Evolutionary conservation across 306 rosid genomes (phyloP), one percentile per base, ranked within the genome.

Genomic region (Morella rubra): DNA sequence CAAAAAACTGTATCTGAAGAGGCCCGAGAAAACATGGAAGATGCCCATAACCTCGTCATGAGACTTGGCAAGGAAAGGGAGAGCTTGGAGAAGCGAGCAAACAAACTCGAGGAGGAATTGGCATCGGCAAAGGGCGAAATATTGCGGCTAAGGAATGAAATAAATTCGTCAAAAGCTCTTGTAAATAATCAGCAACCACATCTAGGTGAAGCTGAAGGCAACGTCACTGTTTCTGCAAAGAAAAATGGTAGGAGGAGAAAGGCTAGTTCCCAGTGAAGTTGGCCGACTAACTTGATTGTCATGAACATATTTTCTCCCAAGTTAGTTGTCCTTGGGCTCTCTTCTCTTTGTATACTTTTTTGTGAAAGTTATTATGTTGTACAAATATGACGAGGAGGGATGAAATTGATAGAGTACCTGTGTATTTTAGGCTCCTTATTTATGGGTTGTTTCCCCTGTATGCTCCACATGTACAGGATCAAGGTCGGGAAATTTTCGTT

Each of bases 41-140:
- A 92, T 73, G 96, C 92, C n/a, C 97, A 89, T 64, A 81, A 79
- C 76, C 83, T 95, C 73, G 88, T 89, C 83, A 81, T 81, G 86
- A 85, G 75, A 83, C 97, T 92, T 40, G 89, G 91, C 32, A 82
- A 71, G 49, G 97, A 89, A 68, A 90, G 92, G 82, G 96, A 78
- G 40, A 85, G 53, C 71, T 84, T 92, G 72, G 92, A 88, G 78
- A 90, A 83, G 78, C 87, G 65, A 83, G 84, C 83, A n/a, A 90
- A 87, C 81, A 92, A 90, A 73, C 84, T 92, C 51, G 90, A 85
- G 82, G 89, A 81, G 81, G 89, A 95, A 49, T 74, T 95, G 73
- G 89, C 89, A 74, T 81, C 90, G 40, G 96, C 96, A 60, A 95
- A 95, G 84, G 99, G 93, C 10, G 96, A 91, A 81, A 85, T 87